Percentiles rank a stretch among this genome's conserved stretches.
phyloP scores from a whole-genome alignment of 352 stramenopile genomes.

The Globisporangium sylvaticum region DNA sequence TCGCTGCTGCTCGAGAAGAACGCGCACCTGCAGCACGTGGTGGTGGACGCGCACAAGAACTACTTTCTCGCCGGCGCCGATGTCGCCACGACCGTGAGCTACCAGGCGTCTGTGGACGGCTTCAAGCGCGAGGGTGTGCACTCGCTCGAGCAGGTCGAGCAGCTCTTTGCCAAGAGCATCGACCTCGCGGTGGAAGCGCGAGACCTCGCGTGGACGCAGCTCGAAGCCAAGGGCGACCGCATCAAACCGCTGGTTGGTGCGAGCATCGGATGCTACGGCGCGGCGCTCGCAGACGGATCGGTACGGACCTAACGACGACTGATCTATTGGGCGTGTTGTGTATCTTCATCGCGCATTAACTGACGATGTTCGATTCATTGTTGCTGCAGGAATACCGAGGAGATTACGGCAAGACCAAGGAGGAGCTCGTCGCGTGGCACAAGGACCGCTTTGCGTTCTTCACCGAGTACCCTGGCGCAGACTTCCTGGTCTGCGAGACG shows the following conservation, averaged over 20 bases:
- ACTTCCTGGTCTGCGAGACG: constrained; percentile 85
- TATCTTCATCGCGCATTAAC: background rate
- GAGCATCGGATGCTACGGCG: constrained; percentile 86
- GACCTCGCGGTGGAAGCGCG: constrained; percentile 63
- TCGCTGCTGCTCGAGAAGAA: constrained; percentile 61
- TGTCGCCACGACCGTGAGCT: constrained; percentile 77
- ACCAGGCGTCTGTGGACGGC: constrained; percentile 82
- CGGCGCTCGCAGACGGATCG: constrained; percentile 78
- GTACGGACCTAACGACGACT: constrained; percentile 22
- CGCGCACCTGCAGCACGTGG: constrained; percentile 42
- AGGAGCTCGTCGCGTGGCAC: constrained; percentile 77
- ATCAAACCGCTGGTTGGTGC: constrained; percentile 73
- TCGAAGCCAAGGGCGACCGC: constrained; percentile 28
- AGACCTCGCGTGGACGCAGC: constrained; percentile 47
- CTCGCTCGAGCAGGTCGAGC: constrained; percentile 39
- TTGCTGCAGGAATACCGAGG: constrained; percentile 75
- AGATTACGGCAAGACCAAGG: constrained; percentile 64
- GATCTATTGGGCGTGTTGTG: background rate
- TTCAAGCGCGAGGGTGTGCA: constrained; percentile 66
- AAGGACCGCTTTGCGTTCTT: constrained; percentile 71
- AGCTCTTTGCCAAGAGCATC: constrained; percentile 74
- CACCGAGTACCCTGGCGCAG: constrained; percentile 34
- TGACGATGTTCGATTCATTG: background rate
- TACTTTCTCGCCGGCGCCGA: constrained; percentile 81
- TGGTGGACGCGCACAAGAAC: constrained; percentile 62